Conservation (phyloP, 352 stramenopile genomes). For the Phytopythium ostracodes region DNA sequence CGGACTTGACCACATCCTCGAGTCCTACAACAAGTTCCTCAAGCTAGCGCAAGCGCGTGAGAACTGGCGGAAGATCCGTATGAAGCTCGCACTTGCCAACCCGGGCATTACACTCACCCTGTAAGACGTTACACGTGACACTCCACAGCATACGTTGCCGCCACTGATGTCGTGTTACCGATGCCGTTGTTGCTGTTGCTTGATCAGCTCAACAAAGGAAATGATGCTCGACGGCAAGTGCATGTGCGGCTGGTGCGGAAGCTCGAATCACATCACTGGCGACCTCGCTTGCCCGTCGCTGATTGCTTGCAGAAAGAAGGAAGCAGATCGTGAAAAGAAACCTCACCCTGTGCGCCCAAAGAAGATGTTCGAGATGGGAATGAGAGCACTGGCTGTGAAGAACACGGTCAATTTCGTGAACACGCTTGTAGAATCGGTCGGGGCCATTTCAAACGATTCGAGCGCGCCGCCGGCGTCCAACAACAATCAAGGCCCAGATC, state of each 20-base stretch:
- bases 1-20: conserved; percentile 56
- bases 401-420: conserved; percentile 43
- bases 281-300: conserved; percentile 38
- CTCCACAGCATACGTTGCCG: no score
- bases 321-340: conserved; percentile 51
- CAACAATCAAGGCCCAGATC: conserved; percentile 8
- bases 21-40: conserved; percentile 51
- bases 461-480: conserved; percentile 2
- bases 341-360: conserved; percentile 19
- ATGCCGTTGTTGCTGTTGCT: background rate
- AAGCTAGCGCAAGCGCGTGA: conserved; percentile 62
- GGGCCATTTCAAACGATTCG: background rate
- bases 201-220: conserved; percentile 57
- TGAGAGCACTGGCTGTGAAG: conserved; percentile 39
- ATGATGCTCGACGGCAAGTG: conserved; percentile 87
- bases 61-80: conserved; percentile 71
- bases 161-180: background rate
- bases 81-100: conserved; percentile 68
- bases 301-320: conserved; percentile 50
- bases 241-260: conserved; percentile 78
- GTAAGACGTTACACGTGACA: conserved; percentile 21
- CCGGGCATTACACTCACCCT: conserved; percentile 65
- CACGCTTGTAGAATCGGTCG: conserved; percentile 15
- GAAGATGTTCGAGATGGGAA: conserved; percentile 19
- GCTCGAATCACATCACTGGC: conserved; percentile 66